Conservation (phyloP, 2,329 filamentous ascomycete species). For the Hypomyces rosellus region DNA sequence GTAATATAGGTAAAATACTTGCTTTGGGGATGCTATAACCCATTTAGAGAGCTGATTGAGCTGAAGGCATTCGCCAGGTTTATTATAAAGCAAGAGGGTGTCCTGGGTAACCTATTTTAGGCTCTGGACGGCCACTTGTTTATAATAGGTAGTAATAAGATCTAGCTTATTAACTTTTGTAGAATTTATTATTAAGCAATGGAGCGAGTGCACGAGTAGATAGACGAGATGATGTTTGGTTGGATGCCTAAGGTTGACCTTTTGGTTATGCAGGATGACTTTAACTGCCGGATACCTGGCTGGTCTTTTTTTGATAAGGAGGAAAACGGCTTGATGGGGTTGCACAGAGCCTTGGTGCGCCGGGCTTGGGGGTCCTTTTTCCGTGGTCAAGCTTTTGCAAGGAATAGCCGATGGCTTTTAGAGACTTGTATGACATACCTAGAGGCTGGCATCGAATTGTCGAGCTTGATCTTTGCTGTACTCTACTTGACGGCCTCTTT, state of each 20-base stretch:
- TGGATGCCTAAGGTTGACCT: background rate
- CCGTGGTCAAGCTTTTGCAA: background rate
- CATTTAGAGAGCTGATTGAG: background rate
- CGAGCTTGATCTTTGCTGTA: background rate
- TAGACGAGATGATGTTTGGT: slow-evolving; percentile 1
- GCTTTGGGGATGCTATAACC: background rate
- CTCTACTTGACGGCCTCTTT: background rate
- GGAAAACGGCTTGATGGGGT: slow-evolving; percentile 2
- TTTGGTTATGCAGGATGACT: background rate
- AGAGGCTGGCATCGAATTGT: background rate
- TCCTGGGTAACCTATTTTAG: background rate
- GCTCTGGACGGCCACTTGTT: background rate
- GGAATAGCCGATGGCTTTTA: background rate
- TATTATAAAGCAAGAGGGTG: background rate
- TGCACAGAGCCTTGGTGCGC: slow-evolving; percentile 1
- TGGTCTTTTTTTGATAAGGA: slow-evolving; percentile 4
- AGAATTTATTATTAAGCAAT: background rate
- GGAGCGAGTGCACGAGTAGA: background rate
- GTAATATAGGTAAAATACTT: background rate
- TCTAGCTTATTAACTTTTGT: slow-evolving; percentile 4
- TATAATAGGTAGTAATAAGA: background rate
- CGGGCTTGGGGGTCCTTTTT: slow-evolving; percentile 1
- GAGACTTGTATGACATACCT: slow-evolving; percentile 3
- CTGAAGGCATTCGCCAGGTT: background rate
- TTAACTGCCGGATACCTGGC: slow-evolving; percentile 2